Evolutionary conservation across 345 rosid species (phyloP), one percentile per base, ranked within the genome.

Genomic region (Passiflora organensis): DNA sequence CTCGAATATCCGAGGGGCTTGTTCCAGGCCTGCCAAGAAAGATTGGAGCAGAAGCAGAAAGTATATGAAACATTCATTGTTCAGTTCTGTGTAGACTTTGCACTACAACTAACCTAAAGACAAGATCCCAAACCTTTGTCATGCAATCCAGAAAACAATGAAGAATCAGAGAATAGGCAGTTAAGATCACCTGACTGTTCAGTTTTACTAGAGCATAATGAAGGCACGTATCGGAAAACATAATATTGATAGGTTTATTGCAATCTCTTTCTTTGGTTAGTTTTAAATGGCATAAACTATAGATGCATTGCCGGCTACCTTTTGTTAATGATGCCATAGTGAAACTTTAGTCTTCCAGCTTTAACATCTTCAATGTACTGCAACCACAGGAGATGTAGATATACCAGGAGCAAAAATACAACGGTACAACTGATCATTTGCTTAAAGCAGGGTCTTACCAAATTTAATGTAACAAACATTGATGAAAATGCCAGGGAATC

Each of bases 401-500:
- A 20, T 14, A 43, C 1, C 13, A 51, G 44, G 6, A 10, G 13
- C 34, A 32, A 47, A 6, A 57, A 20, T 51, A 43, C 18, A 43
- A 32, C 23, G 45, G 32, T n/a, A 55, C 8, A 2, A 28, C 34
- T 2, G 3, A 8, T 8, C 34, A 28, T 28, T 28, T 3, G 5
- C 34, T 28, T 8, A 28, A 41, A 12, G 43, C 43, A 63, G 17
- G 58, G 13, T 32, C 80, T 72, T 73, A 89, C 99, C 99, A 93
- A 71, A 25, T 83, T 77, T 56, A 89, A 78, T 41, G 95, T 73
- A 48, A 86, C 94, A 60, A 76, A 75, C 57, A 93, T 93, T 18
- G 99, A 93, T 19, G 99, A 93, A 75, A 93, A 93, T 36, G 99
- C 87, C 69, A 93, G 58, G 53, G 94, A 89, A 70, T 86, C 85